Conservation (phyloP, 2,329 filamentous ascomycete species). For the Shiraia bambusicola region DNA sequence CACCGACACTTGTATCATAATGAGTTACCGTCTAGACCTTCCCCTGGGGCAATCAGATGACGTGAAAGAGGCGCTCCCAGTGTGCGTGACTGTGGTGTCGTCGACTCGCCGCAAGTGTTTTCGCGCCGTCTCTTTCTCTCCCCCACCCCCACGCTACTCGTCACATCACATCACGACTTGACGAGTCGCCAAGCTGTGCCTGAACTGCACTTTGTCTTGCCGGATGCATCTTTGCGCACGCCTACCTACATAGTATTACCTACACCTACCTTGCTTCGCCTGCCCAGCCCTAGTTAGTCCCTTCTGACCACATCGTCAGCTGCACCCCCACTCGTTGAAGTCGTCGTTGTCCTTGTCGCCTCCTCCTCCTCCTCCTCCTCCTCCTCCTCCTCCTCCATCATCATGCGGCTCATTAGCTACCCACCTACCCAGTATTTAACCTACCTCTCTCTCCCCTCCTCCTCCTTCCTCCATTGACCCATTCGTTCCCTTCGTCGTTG, state of each 20-base stretch:
- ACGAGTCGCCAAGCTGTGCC: conserved; percentile 37
- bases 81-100: too few species aligned
- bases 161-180: conserved; percentile 20
- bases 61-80: conserved; percentile 23
- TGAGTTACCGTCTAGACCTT: too few species aligned
- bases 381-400: conserved; percentile 31
- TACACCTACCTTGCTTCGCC: conserved; percentile 37
- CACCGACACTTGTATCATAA: too few species aligned
- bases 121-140: conserved; percentile 20
- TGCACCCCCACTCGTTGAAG: conserved; percentile 47
- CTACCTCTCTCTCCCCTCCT: too few species aligned
- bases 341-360: too few species aligned
- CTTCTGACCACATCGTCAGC: conserved; percentile 40
- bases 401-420: too few species aligned
- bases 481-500: conserved; percentile 35
- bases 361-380: too few species aligned
- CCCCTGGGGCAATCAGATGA: conserved; percentile 40
- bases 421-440: too few species aligned
- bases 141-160: conserved; percentile 44
- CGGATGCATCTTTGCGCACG: conserved; percentile 22
- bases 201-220: conserved; percentile 34
- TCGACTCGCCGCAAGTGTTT: too few species aligned
- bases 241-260: too few species aligned
- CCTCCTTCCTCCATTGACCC: conserved; percentile 37
- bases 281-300: conserved; percentile 30